Evolutionary conservation across 2,329 filamentous ascomycete species (phyloP).

Genomic region (Tothia fuscella): DNA sequence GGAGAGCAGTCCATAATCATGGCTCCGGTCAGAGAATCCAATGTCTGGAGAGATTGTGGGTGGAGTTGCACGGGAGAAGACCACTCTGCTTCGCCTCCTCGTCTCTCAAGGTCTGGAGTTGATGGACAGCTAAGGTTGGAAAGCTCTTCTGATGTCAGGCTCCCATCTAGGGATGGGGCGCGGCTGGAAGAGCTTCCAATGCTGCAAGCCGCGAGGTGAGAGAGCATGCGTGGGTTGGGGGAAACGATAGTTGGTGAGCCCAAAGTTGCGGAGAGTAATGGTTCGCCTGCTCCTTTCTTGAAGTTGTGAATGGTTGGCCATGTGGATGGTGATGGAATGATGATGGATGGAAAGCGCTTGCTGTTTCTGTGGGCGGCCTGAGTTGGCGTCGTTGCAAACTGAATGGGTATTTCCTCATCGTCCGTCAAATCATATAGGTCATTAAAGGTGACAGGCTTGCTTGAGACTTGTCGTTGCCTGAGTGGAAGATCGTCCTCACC

Average conservation of each 20-base stretch:
- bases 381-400: conserved; percentile 23
- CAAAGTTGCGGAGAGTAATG: conserved; percentile 44
- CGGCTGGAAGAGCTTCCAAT: conserved; percentile 63
- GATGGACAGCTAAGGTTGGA: conserved; percentile 72
- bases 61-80: conserved; percentile 49
- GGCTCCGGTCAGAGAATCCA: conserved; percentile 28
- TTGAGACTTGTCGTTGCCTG: conserved; percentile 49
- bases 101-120: conserved; percentile 55
- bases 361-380: conserved; percentile 15
- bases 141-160: conserved; percentile 76
- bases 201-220: conserved; percentile 48
- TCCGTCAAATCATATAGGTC: conserved; percentile 82
- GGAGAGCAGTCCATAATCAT: conserved; percentile 16
- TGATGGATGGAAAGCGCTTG: conserved; percentile 43
- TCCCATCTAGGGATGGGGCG: conserved; percentile 81
- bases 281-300: conserved; percentile 29
- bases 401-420: conserved; percentile 49
- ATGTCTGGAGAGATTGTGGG: conserved; percentile 65
- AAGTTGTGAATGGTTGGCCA: conserved; percentile 46
- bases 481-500: conserved; percentile 55
- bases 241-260: conserved; percentile 46
- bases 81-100: conserved; percentile 39
- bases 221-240: conserved; percentile 64
- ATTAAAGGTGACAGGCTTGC: conserved; percentile 43
- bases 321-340: conserved; percentile 45